Percentiles rank a stretch among this genome's conserved stretches.
phyloP scores from a whole-genome alignment of 2,329 filamentous ascomycete species.

The Neonectria sp. region DNA sequence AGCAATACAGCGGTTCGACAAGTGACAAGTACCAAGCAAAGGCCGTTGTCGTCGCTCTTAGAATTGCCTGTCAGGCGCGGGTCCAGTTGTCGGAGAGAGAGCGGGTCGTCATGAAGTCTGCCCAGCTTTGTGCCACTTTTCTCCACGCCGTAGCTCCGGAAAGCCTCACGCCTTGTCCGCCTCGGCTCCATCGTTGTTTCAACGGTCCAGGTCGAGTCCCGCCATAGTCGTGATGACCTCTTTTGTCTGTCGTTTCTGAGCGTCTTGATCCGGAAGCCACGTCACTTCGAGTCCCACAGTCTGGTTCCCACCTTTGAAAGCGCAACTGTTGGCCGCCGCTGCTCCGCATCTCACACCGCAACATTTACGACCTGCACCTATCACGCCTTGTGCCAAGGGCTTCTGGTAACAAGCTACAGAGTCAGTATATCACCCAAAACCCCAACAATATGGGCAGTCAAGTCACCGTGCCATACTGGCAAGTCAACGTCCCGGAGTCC shows the following conservation, averaged over 20 bases:
- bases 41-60: neutral
- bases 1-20: neutral
- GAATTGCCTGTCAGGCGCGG: neutral
- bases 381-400: neutral
- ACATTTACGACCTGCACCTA: neutral
- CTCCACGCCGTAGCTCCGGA: constrained; percentile 16
- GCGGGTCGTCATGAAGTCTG: constrained; percentile 8
- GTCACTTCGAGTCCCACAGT: too few relatives aligned
- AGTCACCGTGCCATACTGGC: constrained; percentile 78
- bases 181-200: neutral
- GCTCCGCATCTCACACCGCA: neutral
- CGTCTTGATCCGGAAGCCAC: neutral
- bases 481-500: constrained; percentile 79
- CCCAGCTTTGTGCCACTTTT: constrained; percentile 17
- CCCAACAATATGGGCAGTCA: constrained; percentile 55
- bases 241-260: neutral
- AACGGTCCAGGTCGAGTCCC: neutral
- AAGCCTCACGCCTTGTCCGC: constrained; percentile 14
- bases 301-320: neutral
- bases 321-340: neutral
- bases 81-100: neutral
- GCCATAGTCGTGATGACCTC: neutral
- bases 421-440: neutral
- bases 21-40: too few relatives aligned
- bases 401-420: neutral